phyloP scores from a whole-genome alignment of 2,329 filamentous ascomycete genomes.

The Aspergillus awamori region DNA sequence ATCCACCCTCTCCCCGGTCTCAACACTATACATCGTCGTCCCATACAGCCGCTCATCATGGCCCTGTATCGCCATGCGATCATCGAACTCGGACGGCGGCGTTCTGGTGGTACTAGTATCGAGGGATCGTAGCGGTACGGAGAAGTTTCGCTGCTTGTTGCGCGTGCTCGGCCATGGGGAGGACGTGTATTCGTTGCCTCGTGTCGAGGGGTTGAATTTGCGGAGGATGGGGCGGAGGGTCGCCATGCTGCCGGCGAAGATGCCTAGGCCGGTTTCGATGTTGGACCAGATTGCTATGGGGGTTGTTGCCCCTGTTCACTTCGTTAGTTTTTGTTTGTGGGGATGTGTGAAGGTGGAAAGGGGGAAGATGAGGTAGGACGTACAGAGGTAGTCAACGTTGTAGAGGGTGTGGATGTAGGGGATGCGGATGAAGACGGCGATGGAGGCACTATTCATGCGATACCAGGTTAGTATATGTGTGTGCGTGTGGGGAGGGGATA shows the following conservation, averaged over 20 bases:
- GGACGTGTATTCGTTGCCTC: neutral
- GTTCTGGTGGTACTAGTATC: neutral
- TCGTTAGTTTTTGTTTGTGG: neutral
- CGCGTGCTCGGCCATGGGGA: neutral
- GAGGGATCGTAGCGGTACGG: neutral
- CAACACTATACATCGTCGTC: conserved; percentile 5
- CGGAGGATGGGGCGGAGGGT: conserved; percentile 25
- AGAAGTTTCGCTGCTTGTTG: neutral
- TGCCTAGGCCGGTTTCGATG: conserved; percentile 27
- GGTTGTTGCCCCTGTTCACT: conserved; percentile 16
- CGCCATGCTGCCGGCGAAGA: conserved; percentile 25
- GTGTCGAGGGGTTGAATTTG: conserved; percentile 1
- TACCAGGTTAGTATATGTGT: neutral
- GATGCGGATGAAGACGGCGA: conserved; percentile 24
- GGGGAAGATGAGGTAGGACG: neutral
- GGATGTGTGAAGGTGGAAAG: neutral
- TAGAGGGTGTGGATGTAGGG: conserved; percentile 20
- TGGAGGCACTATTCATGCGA: conserved; percentile 19
- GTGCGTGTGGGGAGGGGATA: no score
- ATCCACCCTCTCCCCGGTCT: neutral
- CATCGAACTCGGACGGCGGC: no score
- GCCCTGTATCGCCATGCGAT: neutral
- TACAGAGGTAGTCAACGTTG: conserved; percentile 24
- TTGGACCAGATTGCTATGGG: conserved; percentile 27
- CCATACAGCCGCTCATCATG: neutral